Conservation (phyloP, 805 yeast species). For the Kodamaea jinghongensis region DNA sequence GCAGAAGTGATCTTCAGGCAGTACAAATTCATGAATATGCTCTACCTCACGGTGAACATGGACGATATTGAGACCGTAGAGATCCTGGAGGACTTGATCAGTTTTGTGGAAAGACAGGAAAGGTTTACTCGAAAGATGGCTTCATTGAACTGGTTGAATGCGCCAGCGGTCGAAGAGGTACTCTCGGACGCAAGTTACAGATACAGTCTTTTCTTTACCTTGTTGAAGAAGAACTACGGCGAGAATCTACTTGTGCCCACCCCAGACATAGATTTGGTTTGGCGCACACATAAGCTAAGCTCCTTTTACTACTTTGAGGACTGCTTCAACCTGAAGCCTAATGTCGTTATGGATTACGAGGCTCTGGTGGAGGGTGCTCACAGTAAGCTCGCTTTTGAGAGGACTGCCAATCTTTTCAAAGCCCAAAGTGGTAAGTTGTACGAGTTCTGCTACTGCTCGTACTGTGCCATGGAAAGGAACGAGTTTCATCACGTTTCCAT, state of each 20-base stretch:
- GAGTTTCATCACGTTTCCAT: too few species aligned
- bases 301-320: constrained; percentile 14
- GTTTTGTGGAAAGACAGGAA: constrained; percentile 21
- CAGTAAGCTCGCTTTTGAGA: constrained; percentile 15
- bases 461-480: too few species aligned
- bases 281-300: constrained; percentile 27
- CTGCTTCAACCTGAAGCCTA: constrained; percentile 7
- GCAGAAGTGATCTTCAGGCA: too few species aligned
- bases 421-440: background rate
- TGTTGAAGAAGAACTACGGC: too few species aligned
- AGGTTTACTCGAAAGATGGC: constrained; percentile 20
- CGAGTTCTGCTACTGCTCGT: too few species aligned
- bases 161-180: constrained; percentile 11
- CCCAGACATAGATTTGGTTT: constrained; percentile 24
- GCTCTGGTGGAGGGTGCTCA: constrained; percentile 20
- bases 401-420: constrained; percentile 14
- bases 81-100: constrained; percentile 23
- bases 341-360: constrained; percentile 18
- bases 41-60: too few species aligned
- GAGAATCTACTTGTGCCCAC: constrained; percentile 19
- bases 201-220: too few species aligned
- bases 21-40: too few species aligned
- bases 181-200: too few species aligned
- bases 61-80: background rate
- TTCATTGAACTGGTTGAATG: constrained; percentile 17